Conservation (phyloP, 192 early-diverging fungal genomes). For the Coemansia sp. region DNA sequence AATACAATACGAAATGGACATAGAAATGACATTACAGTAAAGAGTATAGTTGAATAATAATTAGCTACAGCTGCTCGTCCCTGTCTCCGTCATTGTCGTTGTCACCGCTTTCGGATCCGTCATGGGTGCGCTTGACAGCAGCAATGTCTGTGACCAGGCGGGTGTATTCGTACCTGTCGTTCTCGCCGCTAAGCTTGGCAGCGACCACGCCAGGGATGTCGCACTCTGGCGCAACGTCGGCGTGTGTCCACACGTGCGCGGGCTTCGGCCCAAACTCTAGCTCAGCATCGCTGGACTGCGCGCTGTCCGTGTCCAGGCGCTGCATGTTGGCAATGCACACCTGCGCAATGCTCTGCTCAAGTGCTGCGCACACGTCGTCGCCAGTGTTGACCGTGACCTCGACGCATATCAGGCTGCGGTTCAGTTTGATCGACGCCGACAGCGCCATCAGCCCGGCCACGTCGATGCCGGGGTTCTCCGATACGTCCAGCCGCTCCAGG, state of each 20-base stretch:
- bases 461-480: conserved; percentile 71
- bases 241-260: conserved; percentile 23
- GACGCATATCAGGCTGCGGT: conserved; percentile 67
- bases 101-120: neutral
- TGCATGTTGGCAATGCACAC: conserved; percentile 56
- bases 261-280: conserved; percentile 28
- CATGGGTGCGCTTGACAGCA: conserved; percentile 24
- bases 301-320: conserved; percentile 19
- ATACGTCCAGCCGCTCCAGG: conserved; percentile 71
- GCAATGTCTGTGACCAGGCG: conserved; percentile 40
- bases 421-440: conserved; percentile 78
- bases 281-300: conserved; percentile 17
- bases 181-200: conserved; percentile 34
- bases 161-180: conserved; percentile 26
- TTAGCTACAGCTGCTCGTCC: neutral
- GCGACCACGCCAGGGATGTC: conserved; percentile 25
- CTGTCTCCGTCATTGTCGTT: neutral
- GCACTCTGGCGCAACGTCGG: conserved; percentile 28
- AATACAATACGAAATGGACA: no score
- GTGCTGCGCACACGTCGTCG: conserved; percentile 51
- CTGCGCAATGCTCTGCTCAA: conserved; percentile 52
- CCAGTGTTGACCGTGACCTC: conserved; percentile 62
- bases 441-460: conserved; percentile 81
- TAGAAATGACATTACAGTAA: no score
- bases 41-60: no score